phyloP scores from a whole-genome alignment of 495 filamentous ascomycete genomes.

The Aspergillus nidulans region DNA sequence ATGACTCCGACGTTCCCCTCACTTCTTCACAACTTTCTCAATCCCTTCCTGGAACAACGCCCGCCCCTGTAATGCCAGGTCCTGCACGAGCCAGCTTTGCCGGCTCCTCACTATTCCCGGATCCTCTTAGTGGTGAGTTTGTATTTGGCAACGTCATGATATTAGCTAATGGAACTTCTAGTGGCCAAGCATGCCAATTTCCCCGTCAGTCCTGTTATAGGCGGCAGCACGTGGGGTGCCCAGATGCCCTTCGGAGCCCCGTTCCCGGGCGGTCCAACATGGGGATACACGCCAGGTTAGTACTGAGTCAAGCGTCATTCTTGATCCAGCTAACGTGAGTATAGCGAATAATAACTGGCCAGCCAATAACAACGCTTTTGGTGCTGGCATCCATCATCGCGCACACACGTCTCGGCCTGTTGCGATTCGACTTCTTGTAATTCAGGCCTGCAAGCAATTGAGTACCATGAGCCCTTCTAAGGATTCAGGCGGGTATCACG shows the following conservation, averaged over 20 bases:
- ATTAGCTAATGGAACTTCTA: constrained; percentile 17
- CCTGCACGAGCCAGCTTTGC: constrained; percentile 44
- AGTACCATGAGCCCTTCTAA: constrained; percentile 34
- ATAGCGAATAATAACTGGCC: constrained; percentile 44
- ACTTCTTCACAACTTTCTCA: constrained; percentile 34
- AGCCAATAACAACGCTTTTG: constrained; percentile 50
- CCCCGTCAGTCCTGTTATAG: constrained; percentile 29
- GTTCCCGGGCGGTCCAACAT: constrained; percentile 38
- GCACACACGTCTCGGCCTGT: constrained; percentile 49
- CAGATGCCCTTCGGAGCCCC: constrained; percentile 41
- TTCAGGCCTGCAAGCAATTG: constrained; percentile 57
- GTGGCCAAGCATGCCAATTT: constrained; percentile 34
- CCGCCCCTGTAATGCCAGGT: constrained; percentile 29
- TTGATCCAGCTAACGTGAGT: constrained; percentile 18
- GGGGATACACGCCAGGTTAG: constrained; percentile 41
- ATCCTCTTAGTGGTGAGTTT: constrained; percentile 43
- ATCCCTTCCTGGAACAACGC: constrained; percentile 37
- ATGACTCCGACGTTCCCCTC: constrained; percentile 62
- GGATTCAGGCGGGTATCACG: constrained; percentile 53
- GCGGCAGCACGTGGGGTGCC: constrained; percentile 35
- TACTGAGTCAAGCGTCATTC: not conserved
- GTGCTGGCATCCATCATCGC: constrained; percentile 39
- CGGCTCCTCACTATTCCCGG: constrained; percentile 47
- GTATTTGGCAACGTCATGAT: not conserved
- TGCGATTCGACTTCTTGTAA: constrained; percentile 53